Evolutionary conservation across 495 filamentous ascomycete species (phyloP).

Genomic region (Melanomma pulvis-pyrius): DNA sequence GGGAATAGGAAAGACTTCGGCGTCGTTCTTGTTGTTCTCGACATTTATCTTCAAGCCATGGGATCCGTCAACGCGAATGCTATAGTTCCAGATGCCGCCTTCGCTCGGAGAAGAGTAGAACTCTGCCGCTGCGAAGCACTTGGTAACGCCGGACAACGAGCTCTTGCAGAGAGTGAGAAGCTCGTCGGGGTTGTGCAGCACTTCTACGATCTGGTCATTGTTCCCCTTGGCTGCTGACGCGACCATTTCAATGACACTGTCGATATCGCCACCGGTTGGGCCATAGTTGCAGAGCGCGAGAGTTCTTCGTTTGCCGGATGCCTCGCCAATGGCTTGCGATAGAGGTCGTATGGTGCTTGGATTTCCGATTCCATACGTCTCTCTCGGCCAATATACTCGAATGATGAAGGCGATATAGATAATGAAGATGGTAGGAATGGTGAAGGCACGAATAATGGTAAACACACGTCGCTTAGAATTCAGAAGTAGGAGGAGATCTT

Average conservation of each 20-base stretch:
- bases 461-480: conserved; percentile 24
- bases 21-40: conserved; percentile 61
- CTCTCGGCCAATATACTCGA: conserved; percentile 32
- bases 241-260: conserved; percentile 64
- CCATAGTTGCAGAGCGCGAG: conserved; percentile 74
- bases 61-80: conserved; percentile 66
- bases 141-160: conserved; percentile 64
- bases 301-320: conserved; percentile 51
- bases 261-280: conserved; percentile 66
- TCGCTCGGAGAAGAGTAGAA: conserved; percentile 70
- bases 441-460: conserved; percentile 27
- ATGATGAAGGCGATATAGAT: conserved; percentile 35
- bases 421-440: conserved; percentile 25
- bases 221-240: conserved; percentile 50
- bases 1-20: conserved; percentile 69
- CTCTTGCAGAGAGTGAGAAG: conserved; percentile 63
- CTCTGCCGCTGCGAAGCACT: conserved; percentile 71
- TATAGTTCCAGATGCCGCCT: conserved; percentile 78
- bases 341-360: conserved; percentile 60
- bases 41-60: conserved; percentile 61
- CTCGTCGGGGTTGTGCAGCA: conserved; percentile 54
- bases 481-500: conserved; percentile 30
- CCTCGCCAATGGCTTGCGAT: conserved; percentile 53
- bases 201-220: conserved; percentile 55
- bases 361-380: conserved; percentile 62